phyloP scores from a whole-genome alignment of 1,284 basidiomycete species.

The Phellinidium pouzarii region DNA sequence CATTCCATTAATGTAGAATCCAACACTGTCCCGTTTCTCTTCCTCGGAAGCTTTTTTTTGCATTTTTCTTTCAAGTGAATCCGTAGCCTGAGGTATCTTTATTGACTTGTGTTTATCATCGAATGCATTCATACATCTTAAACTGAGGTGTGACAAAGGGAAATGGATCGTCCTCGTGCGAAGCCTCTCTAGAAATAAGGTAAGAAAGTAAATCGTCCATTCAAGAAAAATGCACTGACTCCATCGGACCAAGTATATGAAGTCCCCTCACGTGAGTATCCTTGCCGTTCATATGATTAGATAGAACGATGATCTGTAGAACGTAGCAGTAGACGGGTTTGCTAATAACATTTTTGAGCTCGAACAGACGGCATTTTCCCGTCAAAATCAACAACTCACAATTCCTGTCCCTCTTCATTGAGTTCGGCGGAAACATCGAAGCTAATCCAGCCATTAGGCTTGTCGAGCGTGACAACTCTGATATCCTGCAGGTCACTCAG shows the following conservation, averaged over 20 bases:
- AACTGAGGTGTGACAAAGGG: slow-evolving; percentile 59
- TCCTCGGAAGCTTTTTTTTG: background rate
- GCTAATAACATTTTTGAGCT: slow-evolving; percentile 35
- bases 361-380: slow-evolving; percentile 1
- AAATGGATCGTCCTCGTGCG: slow-evolving; percentile 57
- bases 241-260: slow-evolving; percentile 75
- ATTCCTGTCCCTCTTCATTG: slow-evolving; percentile 68
- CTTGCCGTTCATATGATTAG: slow-evolving; percentile 97
- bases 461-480: slow-evolving; percentile 75
- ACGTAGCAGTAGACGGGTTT: slow-evolving; percentile 86
- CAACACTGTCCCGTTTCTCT: background rate
- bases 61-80: background rate
- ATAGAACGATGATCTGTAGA: slow-evolving; percentile 84
- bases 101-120: slow-evolving; percentile 33
- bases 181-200: slow-evolving; percentile 32
- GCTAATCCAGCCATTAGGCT: slow-evolving; percentile 93
- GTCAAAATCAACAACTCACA: slow-evolving; percentile 37
- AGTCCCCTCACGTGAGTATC: slow-evolving; percentile 96
- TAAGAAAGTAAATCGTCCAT: slow-evolving; percentile 3
- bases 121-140: slow-evolving; percentile 73
- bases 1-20: background rate
- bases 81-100: background rate
- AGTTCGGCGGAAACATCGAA: slow-evolving; percentile 81
- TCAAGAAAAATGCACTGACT: slow-evolving; percentile 44
- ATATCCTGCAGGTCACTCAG: slow-evolving; percentile 90